Conservation (phyloP, 352 stramenopile species). For the Peronosclerospora sorghi region DNA sequence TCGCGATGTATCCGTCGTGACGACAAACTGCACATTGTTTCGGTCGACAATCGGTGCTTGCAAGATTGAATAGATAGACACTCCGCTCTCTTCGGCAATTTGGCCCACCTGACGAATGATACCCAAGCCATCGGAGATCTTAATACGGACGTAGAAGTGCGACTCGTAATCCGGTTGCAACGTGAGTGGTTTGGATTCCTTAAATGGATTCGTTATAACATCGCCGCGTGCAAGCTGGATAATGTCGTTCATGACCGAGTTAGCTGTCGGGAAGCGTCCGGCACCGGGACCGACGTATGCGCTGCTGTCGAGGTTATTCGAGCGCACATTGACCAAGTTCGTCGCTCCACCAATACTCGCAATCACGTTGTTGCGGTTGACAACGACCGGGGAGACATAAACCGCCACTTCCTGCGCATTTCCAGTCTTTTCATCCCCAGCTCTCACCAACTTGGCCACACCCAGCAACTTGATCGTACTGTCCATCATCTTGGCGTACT, state of each 20-base stretch:
- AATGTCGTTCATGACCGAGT: conserved; percentile 94
- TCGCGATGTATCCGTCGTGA: conserved; percentile 90
- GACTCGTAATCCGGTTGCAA: conserved; percentile 88
- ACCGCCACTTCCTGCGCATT: conserved; percentile 79
- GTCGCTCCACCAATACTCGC: conserved; percentile 77
- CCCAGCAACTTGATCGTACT: conserved; percentile 95
- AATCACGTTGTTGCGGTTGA: conserved; percentile 85
- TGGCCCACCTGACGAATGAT: conserved; percentile 92
- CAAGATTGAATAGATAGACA: conserved; percentile 96
- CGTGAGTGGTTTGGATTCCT: conserved; percentile 34
- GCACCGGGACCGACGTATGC: conserved; percentile 89
- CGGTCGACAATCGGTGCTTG: conserved; percentile 90
- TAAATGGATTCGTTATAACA: conserved; percentile 79
- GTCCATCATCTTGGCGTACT: conserved; percentile 92
- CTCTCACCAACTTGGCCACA: conserved; percentile 68
- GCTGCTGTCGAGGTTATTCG: conserved; percentile 83
- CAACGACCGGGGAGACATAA: conserved; percentile 90
- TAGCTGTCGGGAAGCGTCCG: conserved; percentile 92
- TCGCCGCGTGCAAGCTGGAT: conserved; percentile 86
- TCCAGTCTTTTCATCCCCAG: conserved; percentile 56
- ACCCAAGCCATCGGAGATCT: conserved; percentile 87
- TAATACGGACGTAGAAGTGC: conserved; percentile 93
- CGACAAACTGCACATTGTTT: conserved; percentile 91
- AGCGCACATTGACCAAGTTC: conserved; percentile 88
- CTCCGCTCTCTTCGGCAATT: conserved; percentile 88